phyloP scores from a whole-genome alignment of 2,329 filamentous ascomycete species.

The Diaporthe velutina region DNA sequence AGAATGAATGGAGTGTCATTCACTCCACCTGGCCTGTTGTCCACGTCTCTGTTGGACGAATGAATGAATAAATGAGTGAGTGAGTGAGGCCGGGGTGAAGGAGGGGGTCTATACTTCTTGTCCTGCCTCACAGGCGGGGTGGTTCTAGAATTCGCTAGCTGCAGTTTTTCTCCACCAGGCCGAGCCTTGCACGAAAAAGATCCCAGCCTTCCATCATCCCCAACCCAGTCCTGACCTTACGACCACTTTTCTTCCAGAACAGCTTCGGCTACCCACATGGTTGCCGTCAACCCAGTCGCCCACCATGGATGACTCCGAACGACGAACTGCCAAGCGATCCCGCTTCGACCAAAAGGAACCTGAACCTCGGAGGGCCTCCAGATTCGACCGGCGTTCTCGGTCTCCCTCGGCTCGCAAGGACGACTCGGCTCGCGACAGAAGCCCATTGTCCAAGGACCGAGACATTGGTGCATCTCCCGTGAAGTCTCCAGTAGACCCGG shows the following conservation, averaged over 20 bases:
- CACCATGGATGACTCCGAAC: constrained; percentile 82
- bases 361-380: constrained; percentile 80
- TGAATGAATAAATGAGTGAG: no score
- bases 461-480: constrained; percentile 54
- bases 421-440: constrained; percentile 83
- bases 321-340: constrained; percentile 82
- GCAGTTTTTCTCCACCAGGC: constrained; percentile 22
- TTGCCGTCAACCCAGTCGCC: not conserved
- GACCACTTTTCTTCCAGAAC: constrained; percentile 27
- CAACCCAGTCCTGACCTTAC: constrained; percentile 1
- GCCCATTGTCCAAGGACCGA: constrained; percentile 71
- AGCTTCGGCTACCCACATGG: constrained; percentile 20
- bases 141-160: constrained; percentile 16
- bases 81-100: not conserved
- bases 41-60: not conserved
- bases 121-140: constrained; percentile 12
- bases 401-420: constrained; percentile 79
- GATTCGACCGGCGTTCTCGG: constrained; percentile 93
- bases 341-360: constrained; percentile 94
- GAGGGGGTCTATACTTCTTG: not conserved
- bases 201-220: constrained; percentile 15
- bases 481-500: constrained; percentile 73
- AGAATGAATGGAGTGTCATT: not conserved
- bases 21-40: not conserved
- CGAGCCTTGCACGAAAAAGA: constrained; percentile 32